Evolutionary conservation across 345 rosid species (phyloP).

Genomic region (Balakata baccata): DNA sequence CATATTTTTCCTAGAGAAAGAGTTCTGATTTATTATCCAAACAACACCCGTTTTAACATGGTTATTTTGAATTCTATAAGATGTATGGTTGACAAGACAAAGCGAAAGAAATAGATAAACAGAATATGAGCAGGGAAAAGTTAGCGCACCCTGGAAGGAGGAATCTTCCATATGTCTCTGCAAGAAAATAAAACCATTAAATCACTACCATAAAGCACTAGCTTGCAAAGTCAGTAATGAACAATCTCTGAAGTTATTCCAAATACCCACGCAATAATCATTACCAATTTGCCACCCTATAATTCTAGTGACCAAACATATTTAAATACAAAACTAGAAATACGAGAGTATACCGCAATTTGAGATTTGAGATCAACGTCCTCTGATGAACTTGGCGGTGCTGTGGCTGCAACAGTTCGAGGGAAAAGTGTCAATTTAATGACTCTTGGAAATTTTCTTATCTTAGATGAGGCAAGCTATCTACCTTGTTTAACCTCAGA

Average conservation of each 20-base stretch:
- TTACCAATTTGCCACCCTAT: not conserved
- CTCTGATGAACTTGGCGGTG: slow-evolving; percentile 27
- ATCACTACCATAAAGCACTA: too few species aligned
- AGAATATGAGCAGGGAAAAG: slow-evolving; percentile 12
- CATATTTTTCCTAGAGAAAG: not conserved
- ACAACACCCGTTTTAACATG: not conserved
- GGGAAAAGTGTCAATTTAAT: slow-evolving; percentile 16
- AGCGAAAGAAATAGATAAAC: not conserved
- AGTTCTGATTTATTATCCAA: not conserved
- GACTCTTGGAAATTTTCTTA: slow-evolving; percentile 5
- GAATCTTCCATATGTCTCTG: slow-evolving; percentile 86
- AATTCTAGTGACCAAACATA: not conserved
- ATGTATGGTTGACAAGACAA: not conserved
- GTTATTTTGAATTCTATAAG: too few species aligned
- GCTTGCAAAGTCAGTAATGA: too few species aligned
- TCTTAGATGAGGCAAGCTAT: slow-evolving; percentile 4
- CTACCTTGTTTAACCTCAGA: slow-evolving; percentile 51
- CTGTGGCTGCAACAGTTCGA: slow-evolving; percentile 35
- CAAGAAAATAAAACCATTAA: slow-evolving; percentile 26
- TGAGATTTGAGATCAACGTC: slow-evolving; percentile 59
- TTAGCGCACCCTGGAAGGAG: slow-evolving; percentile 67
- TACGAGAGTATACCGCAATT: slow-evolving; percentile 53
- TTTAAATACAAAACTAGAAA: not conserved
- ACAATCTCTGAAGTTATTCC: slow-evolving; percentile 12
- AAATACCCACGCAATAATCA: not conserved